These are phyloP conservation scores for Scenedesmus sp. DNA, from an alignment of 163 green algal genomes.

Conservation along the genomic window DNA sequence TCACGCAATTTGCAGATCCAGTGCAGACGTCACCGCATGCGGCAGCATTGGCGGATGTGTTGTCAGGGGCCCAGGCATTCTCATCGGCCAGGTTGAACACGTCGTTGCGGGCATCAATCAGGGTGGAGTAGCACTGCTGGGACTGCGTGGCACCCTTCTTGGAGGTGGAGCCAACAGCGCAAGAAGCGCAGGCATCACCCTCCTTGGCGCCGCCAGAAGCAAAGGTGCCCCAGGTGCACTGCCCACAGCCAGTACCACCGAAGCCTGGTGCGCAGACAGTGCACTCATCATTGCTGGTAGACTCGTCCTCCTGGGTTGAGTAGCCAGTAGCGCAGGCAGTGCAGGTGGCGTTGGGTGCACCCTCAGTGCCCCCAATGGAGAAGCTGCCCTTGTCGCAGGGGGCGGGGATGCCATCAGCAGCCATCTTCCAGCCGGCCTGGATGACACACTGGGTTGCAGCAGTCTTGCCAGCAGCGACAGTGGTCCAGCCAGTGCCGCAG, in stretches of 20 bases:
- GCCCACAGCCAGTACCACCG: not conserved
- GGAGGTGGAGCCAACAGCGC: not conserved
- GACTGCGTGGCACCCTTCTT: not conserved
- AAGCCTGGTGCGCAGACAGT: conserved; percentile 7
- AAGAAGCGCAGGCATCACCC: not conserved
- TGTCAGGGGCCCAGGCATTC: not conserved
- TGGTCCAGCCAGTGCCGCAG: conserved; percentile 2
- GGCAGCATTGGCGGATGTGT: not conserved
- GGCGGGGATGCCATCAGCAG: not conserved
- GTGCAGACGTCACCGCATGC: not conserved
- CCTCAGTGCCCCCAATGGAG: conserved; percentile 1
- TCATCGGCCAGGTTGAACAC: conserved; percentile 19
- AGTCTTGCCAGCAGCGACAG: not conserved
- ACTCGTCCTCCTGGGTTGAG: conserved; percentile 12
- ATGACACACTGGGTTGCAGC: not conserved
- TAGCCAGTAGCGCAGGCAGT: not conserved
- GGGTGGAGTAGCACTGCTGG: conserved; percentile 7
- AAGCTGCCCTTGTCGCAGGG: conserved; percentile 10
- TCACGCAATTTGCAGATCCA: not conserved
- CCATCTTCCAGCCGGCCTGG: conserved; percentile 21
- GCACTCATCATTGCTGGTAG: not conserved
- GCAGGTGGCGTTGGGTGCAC: not conserved
- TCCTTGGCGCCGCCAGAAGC: not conserved
- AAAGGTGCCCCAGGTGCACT: not conserved
- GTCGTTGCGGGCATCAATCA: not conserved